phyloP scores from a whole-genome alignment of 495 filamentous ascomycete species.

The Penicillium cinerascens region DNA sequence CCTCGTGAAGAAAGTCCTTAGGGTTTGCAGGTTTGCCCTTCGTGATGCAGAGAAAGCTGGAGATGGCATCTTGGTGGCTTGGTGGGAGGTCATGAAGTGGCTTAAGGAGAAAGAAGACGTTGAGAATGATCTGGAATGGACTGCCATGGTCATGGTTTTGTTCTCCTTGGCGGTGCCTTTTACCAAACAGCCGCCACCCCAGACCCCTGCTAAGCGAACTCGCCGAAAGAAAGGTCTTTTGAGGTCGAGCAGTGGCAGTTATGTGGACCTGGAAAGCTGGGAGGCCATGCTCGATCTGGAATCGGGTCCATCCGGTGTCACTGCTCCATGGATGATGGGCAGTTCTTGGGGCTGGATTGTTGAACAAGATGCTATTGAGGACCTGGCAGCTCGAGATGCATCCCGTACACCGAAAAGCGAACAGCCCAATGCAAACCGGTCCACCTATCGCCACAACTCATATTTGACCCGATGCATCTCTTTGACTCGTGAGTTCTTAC shows the following conservation, averaged over 20 bases:
- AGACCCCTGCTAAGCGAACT: constrained; percentile 34
- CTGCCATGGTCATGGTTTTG: constrained; percentile 66
- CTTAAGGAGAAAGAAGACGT: constrained; percentile 48
- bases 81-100: constrained; percentile 76
- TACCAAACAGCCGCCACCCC: constrained; percentile 36
- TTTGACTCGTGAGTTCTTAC: constrained; percentile 55
- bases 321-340: constrained; percentile 61
- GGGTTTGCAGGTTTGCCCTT: constrained; percentile 59
- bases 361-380: constrained; percentile 52
- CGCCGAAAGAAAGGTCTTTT: constrained; percentile 51
- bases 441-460: constrained; percentile 45
- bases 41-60: constrained; percentile 53
- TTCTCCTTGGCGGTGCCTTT: constrained; percentile 59
- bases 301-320: constrained; percentile 52
- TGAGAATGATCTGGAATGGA: constrained; percentile 70
- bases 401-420: constrained; percentile 21
- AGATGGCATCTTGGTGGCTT: constrained; percentile 63
- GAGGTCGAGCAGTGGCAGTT: constrained; percentile 57
- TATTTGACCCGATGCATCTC: constrained; percentile 42
- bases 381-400: constrained; percentile 15
- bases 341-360: constrained; percentile 73
- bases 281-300: constrained; percentile 57
- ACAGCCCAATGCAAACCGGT: constrained; percentile 23
- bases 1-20: constrained; percentile 56
- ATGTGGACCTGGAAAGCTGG: constrained; percentile 58